Conservation (phyloP, 768 basidiomycete genomes). For the Mrakia blollopis region DNA sequence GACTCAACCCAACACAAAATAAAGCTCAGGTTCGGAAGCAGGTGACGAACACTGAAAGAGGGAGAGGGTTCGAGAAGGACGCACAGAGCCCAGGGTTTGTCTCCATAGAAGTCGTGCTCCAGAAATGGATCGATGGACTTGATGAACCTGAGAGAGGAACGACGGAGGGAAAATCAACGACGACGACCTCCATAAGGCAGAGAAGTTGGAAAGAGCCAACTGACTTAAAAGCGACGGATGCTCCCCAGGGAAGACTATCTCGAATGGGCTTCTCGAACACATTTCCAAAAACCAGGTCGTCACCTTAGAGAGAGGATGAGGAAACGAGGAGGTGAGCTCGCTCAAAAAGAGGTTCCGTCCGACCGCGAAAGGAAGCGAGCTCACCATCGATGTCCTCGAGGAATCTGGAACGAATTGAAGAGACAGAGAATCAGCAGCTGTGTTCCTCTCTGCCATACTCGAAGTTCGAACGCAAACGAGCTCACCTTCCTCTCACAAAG, state of each 20-base stretch:
- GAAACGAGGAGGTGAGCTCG: background rate
- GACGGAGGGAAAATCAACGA: background rate
- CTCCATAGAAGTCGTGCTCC: constrained; percentile 28
- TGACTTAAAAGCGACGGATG: constrained; percentile 27
- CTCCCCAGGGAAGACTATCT: constrained; percentile 30
- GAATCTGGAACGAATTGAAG: background rate
- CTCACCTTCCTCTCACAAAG: constrained; percentile 21
- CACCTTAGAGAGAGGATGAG: background rate
- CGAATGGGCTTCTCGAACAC: constrained; percentile 29
- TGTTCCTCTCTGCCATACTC: too few relatives aligned
- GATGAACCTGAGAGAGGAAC: constrained; percentile 5
- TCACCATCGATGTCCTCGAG: constrained; percentile 26
- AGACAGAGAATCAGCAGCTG: too few relatives aligned
- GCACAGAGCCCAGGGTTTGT: constrained; percentile 32
- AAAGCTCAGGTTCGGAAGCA: too few relatives aligned
- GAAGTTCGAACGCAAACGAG: too few relatives aligned
- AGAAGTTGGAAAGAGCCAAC: background rate
- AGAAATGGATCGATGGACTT: constrained; percentile 20
- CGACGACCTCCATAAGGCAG: too few relatives aligned
- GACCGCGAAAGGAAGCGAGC: background rate
- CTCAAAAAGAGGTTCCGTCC: too few relatives aligned
- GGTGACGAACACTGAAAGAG: too few relatives aligned
- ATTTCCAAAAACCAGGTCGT: constrained; percentile 33
- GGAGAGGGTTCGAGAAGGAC: background rate
- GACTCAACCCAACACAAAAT: too few relatives aligned